Base-by-base conservation (phyloP, 192 early-diverging fungal species). In the Entomortierella lignicola region DNA sequence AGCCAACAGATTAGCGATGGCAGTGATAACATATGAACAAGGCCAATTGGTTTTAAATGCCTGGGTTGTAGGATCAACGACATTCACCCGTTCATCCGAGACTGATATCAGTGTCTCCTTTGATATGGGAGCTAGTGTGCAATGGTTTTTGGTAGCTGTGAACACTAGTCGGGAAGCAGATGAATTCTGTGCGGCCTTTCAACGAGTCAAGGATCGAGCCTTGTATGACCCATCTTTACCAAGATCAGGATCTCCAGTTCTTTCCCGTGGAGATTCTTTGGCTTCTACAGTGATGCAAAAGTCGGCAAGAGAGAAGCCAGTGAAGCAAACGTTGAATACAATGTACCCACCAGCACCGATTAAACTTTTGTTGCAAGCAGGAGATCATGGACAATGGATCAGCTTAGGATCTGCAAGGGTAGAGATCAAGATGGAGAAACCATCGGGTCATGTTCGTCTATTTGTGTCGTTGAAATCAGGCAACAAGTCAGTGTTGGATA, bases 301-400 rank as follows among this genome's bases (percentile, higher is more conserved):
- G 6, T 41, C 66, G 0, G 60, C 34, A 25, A 44, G 51, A 2
- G 56, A 73, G 25, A 50, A 53, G 17, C 74, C 74, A 1, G 74
- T 77, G 55, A 77, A 77, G 50, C 74, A 77, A 31, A 77, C 74
- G 21, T 55, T 69, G 2, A 69, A 27, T 34, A 44, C 66, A 8
- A 77, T 77, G 74, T 77, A 77, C 27, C 74, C 85, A 30, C 83
- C 85, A 26, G 51, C 70, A 37, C 82, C 71, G 53, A 84, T 82
- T 31, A 77, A 77, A 41, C 20, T 89, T 48, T 82, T 89, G 41
- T 43, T 87, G 20, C 84, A 89, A 52, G 74, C 27, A 44, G 85
- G 83, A 20, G 87, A 89, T 26, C 83, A 83, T 50, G 79, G 84
- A 11, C 85, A 77, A 44, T 89, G 87, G 87, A 75, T 79, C 20